Percentiles rank a stretch among this genome's conserved stretches.
These are phyloP conservation scores for Lablab purpureus DNA, from an alignment of 306 rosid genomes.

Conservation along the genomic window DNA sequence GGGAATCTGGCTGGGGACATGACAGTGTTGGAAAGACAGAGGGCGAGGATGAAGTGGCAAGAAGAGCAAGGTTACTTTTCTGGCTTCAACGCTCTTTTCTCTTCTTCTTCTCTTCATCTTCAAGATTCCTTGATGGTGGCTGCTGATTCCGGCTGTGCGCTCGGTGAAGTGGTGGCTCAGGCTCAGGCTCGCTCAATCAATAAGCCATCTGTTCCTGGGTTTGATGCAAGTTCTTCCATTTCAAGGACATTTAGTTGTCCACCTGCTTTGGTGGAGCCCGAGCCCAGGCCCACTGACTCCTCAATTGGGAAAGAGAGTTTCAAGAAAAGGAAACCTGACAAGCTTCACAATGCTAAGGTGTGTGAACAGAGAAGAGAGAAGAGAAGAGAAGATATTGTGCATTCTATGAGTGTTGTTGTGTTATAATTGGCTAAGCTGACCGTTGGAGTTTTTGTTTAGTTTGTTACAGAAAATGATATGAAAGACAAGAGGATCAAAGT, in stretches of 20 bases:
- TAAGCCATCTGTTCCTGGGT: conserved; percentile 19
- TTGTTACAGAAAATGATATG: conserved; percentile 55
- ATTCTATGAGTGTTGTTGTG: neutral
- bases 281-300: conserved; percentile 36
- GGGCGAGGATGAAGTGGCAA: conserved; percentile 52
- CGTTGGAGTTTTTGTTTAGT: conserved; percentile 46
- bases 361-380: neutral
- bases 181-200: conserved; percentile 10
- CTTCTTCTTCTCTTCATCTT: neutral
- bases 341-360: conserved; percentile 58
- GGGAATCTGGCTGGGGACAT: conserved; percentile 50
- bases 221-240: conserved; percentile 51
- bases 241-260: conserved; percentile 72
- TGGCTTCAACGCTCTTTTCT: conserved; percentile 38
- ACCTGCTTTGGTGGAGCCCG: conserved; percentile 39
- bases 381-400: neutral
- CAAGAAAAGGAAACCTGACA: conserved; percentile 78
- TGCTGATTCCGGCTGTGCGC: conserved; percentile 40
- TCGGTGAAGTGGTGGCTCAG: conserved; percentile 39
- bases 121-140: neutral
- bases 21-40: conserved; percentile 61
- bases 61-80: conserved; percentile 46
- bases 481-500: conserved; percentile 70
- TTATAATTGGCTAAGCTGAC: neutral
- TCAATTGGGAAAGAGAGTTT: conserved; percentile 57